Evolutionary conservation across 257 asterid species (phyloP).

Genomic region (Scutellaria baicalensis): DNA sequence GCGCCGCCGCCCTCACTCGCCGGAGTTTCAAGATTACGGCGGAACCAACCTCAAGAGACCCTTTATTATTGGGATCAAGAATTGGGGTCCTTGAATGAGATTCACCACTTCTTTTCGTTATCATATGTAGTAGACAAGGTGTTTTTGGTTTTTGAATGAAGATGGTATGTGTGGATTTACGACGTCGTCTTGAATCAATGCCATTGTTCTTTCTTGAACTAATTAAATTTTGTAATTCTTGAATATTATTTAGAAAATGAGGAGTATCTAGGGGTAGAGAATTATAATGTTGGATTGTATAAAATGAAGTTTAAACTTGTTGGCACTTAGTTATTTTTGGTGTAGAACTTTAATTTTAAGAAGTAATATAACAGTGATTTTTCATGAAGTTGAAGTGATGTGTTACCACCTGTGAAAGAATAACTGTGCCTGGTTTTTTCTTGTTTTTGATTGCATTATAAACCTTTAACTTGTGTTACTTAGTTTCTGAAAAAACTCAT

Average conservation of each 20-base stretch:
- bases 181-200: background rate
- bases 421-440: background rate
- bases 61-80: background rate
- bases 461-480: background rate
- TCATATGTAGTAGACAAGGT: slow-evolving; percentile 4
- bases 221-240: background rate
- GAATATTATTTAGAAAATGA: background rate
- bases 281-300: no score
- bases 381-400: slow-evolving; percentile 10
- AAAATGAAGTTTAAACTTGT: background rate
- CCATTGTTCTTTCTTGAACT: no score
- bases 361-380: background rate
- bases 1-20: background rate
- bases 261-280: background rate
- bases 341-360: background rate
- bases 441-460: background rate
- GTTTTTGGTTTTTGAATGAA: slow-evolving; percentile 4
- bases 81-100: slow-evolving; percentile 7
- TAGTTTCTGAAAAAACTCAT: slow-evolving; percentile 6
- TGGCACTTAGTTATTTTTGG: background rate
- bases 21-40: slow-evolving; percentile 12
- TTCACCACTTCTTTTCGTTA: background rate
- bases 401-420: no score
- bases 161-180: slow-evolving; percentile 18
- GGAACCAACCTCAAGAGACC: background rate